These are phyloP conservation scores for Aphanoascus verrucosus DNA, from an alignment of 2,329 filamentous ascomycete genomes.

Conservation along the genomic window DNA sequence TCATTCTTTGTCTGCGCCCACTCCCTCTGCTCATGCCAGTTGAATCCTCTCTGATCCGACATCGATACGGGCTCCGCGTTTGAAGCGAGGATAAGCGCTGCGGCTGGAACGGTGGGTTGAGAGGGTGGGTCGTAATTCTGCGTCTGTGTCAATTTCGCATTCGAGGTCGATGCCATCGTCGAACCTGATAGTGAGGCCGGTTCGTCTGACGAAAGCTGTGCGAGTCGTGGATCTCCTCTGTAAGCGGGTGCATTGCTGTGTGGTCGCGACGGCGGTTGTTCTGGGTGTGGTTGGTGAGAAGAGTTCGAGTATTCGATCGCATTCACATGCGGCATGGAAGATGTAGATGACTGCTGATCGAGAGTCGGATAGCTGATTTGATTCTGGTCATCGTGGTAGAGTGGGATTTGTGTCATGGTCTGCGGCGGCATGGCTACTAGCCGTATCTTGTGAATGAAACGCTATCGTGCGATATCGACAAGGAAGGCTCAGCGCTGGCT, in stretches of 20 bases:
- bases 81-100: constrained; percentile 10
- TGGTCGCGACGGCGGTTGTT: background rate
- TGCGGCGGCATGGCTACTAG: constrained; percentile 1
- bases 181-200: constrained; percentile 4
- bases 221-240: background rate
- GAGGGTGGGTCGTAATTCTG: background rate
- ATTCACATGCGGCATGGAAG: background rate
- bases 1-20: constrained; percentile 9
- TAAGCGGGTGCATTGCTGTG: background rate
- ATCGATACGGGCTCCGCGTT: constrained; percentile 7
- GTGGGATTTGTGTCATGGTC: constrained; percentile 4
- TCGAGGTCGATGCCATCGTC: constrained; percentile 6
- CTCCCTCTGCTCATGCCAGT: constrained; percentile 10
- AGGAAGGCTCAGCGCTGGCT: background rate
- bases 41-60: background rate
- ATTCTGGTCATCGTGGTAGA: constrained; percentile 3
- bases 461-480: background rate
- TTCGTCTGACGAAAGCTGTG: constrained; percentile 1
- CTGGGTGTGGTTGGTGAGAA: background rate
- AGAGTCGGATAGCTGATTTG: constrained; percentile 4
- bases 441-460: background rate
- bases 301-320: background rate
- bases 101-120: constrained; percentile 1
- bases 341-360: background rate
- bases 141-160: background rate